Base-by-base conservation (phyloP, 2,329 filamentous ascomycete genomes). In the Claviceps digitariae region DNA sequence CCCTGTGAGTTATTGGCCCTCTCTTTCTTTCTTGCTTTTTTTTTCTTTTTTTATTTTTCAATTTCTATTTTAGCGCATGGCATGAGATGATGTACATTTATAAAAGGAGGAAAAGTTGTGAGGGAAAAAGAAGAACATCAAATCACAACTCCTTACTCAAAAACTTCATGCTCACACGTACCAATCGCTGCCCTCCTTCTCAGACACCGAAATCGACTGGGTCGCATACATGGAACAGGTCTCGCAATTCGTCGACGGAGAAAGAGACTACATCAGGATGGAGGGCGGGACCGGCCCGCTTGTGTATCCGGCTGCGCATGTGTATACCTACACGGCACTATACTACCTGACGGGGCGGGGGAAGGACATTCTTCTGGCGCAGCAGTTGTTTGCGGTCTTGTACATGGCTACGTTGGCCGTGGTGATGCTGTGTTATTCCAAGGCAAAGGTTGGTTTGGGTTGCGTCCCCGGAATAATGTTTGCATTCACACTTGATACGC, bases 191-290 rank as follows among this genome's bases (percentile, higher is more conserved):
- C 13, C 8, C 27, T 4, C 8, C 27, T 29, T 29, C 4, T 46
- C 50, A 77, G 93, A 98, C 67, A 98, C 93, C 45, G 93, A 98
- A 69, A 98, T 98, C 64, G 93, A 98, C 71, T 98, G 91, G 91
- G 79, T 78, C 55, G 89, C 93, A 0, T 98, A 98, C 69, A 97
- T 98, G 90, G 79, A 96, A 66, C 93, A 98, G 64, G 77, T 97
- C 46, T 71, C 78, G 43, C 83, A 90, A 61, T 93, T 86, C 63
- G 72, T 90, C 47, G 76, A 80, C 20, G 93, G 93, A 63, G 90
- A 97, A 73, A 82, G 87, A 65, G 85, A 96, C 69, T 98, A 98
- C 68, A 81, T 81, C 56, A 78, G 83, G 54, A 90, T 98, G 65
- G 79, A 84, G 64, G 93, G 93, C 60, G 85, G 82, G 55, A 98